Evolutionary conservation across 352 stramenopile genomes (phyloP), one percentile per base, ranked within the genome.

Genomic region (Phytophthora cryptogea): DNA sequence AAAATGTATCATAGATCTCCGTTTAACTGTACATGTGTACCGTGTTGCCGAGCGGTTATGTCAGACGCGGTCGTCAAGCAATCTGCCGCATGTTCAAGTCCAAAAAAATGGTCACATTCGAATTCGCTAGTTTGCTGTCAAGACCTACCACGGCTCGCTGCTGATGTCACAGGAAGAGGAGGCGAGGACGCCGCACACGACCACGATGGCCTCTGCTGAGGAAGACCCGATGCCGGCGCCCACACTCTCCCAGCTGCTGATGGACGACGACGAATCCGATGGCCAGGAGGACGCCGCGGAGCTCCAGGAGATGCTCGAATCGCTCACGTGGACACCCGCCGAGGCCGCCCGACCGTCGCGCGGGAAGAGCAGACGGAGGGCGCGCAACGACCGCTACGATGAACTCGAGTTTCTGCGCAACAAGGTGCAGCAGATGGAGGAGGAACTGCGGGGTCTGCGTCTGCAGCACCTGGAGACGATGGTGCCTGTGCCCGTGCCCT

Each of bases 331-430:
- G 17, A 44, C 59, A 5, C 23, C 16, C 5, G 20, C 8, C 32
- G 17, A 49, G 11, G n/a, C 5, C 27, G 17, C 20, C 3, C 37
- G 43, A 13, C 8, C 36, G 26, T 52, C 43, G 8, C 43, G 44
- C 5, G 61, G 55, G 13, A 60, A 57, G 17, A 54, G 27, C 11
- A 59, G 31, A 52, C 52, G 61, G 31, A 55, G 61, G n/a, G 71
- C 69, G 14, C 56, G 64, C 6, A 64, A 75, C 32, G 64, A 74
- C 33, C 68, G 56, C 30, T 39, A 51, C 36, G 33, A 70, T 32
- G 71, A 80, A 54, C 42, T 80, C n/a, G 58, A 67, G 20, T 63
- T 75, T 23, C 28, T 80, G 54, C 68, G 68, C 43, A 52, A 49
- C 27, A 70, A 69, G 45, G 62, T 80, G 26, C 50, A 50, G 30